phyloP scores from a whole-genome alignment of 164 flowering plant genomes.

The Aristolochia californica region DNA sequence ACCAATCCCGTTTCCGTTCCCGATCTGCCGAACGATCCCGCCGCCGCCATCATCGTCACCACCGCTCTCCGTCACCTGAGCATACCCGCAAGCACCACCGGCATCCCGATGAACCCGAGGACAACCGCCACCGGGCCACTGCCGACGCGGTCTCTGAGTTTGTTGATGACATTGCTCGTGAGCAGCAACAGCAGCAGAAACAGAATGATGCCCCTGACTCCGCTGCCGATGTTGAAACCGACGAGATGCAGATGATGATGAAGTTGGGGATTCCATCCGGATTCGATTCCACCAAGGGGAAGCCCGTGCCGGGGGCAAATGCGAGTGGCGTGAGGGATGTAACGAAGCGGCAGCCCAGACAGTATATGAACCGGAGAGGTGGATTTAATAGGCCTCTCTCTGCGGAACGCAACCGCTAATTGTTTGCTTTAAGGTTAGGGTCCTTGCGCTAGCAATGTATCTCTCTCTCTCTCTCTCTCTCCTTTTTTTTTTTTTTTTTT shows the following conservation, averaged over 20 bases:
- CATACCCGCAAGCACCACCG: constrained; percentile 28
- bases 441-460: too few species aligned
- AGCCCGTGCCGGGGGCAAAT: constrained; percentile 77
- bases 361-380: constrained; percentile 95
- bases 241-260: constrained; percentile 89
- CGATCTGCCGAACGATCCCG: constrained; percentile 32
- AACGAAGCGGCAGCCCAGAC: constrained; percentile 88
- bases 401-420: constrained; percentile 61
- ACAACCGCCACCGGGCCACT: constrained; percentile 14
- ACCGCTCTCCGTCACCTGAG: constrained; percentile 42
- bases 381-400: constrained; percentile 96
- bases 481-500: neutral
- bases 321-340: constrained; percentile 71
- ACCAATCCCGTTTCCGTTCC: constrained; percentile 24
- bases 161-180: constrained; percentile 38
- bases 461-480: too few species aligned
- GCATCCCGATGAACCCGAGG: constrained; percentile 21
- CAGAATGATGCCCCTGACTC: constrained; percentile 10
- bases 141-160: constrained; percentile 27
- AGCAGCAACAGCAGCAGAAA: constrained; percentile 12
- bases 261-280: constrained; percentile 78
- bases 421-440: constrained; percentile 18
- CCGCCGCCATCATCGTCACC: constrained; percentile 30
- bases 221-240: constrained; percentile 28
- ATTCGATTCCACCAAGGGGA: constrained; percentile 92